These are phyloP conservation scores for Candida sphagnicola DNA, from an alignment of 805 yeast species.

Conservation along the genomic window DNA sequence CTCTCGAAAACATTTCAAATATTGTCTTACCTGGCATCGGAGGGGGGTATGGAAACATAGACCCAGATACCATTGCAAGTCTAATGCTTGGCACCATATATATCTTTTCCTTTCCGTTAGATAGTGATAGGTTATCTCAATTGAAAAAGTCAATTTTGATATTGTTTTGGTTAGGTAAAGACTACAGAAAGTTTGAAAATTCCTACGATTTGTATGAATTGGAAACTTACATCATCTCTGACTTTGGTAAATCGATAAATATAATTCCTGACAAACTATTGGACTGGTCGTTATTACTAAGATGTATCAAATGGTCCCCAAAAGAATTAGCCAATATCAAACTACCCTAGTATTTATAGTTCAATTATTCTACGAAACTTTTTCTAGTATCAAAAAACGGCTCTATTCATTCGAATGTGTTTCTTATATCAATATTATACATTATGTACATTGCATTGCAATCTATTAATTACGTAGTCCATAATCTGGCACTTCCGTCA, in stretches of 20 bases:
- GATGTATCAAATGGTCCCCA: not conserved
- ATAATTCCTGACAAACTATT: not conserved
- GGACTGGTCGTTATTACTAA: not conserved
- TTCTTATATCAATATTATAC: not conserved
- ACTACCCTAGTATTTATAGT: not conserved
- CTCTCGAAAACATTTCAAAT: constrained; percentile 4
- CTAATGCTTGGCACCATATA: constrained; percentile 18
- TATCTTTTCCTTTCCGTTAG: constrained; percentile 11
- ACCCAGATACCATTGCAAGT: constrained; percentile 12
- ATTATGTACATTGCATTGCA: not conserved
- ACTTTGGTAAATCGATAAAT: constrained; percentile 7
- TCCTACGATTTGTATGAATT: constrained; percentile 9
- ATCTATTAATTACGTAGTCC: constrained; percentile 64
- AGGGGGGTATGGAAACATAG: constrained; percentile 22
- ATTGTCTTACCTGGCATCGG: constrained; percentile 25
- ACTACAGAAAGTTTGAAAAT: constrained; percentile 12
- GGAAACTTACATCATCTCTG: constrained; percentile 7
- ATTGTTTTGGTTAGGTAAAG: constrained; percentile 15
- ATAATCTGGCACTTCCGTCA: constrained; percentile 89
- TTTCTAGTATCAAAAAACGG: no score
- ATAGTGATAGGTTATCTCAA: constrained; percentile 5
- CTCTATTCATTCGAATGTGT: no score
- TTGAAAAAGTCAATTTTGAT: constrained; percentile 16
- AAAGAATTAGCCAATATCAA: not conserved
- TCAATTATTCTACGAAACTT: no score